A percentile compares a stretch with the other conserved stretches of the same genome.
Conservation (phyloP, 306 rosid genomes). For the Biancaea sappan region DNA sequence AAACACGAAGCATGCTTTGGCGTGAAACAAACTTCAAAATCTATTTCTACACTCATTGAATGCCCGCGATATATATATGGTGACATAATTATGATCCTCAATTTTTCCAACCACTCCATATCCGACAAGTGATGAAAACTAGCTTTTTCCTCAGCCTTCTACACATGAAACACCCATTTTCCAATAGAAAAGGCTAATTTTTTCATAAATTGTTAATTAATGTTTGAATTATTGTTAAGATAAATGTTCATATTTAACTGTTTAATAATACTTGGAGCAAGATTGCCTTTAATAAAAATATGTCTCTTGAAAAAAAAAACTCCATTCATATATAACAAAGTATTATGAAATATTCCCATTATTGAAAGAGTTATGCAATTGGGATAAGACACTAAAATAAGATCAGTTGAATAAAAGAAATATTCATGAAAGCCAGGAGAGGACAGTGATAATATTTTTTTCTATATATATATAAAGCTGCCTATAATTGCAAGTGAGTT, state of each 20-base stretch:
- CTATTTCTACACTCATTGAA: neutral
- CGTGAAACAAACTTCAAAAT: conserved; percentile 29
- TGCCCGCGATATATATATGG: neutral
- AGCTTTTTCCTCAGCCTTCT: neutral
- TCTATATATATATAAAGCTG: no score
- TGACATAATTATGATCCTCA: conserved; percentile 2
- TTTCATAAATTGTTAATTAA: no score
- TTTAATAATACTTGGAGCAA: no score
- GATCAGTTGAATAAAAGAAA: neutral
- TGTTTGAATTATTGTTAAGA: no score
- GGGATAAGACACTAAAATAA: neutral
- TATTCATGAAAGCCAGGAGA: neutral
- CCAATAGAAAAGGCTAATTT: no score
- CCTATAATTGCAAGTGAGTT: no score
- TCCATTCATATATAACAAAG: no score
- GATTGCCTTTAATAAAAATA: no score
- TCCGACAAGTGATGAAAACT: neutral
- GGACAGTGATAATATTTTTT: no score
- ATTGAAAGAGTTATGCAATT: neutral
- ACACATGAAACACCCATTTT: no score
- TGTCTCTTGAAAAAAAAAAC: no score
- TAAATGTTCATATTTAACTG: no score
- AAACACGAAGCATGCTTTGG: conserved; percentile 30
- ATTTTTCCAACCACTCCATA: neutral
- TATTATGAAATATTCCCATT: neutral